phyloP scores from a whole-genome alignment of 2,329 filamentous ascomycete species.

The Alternaria incomplexa region DNA sequence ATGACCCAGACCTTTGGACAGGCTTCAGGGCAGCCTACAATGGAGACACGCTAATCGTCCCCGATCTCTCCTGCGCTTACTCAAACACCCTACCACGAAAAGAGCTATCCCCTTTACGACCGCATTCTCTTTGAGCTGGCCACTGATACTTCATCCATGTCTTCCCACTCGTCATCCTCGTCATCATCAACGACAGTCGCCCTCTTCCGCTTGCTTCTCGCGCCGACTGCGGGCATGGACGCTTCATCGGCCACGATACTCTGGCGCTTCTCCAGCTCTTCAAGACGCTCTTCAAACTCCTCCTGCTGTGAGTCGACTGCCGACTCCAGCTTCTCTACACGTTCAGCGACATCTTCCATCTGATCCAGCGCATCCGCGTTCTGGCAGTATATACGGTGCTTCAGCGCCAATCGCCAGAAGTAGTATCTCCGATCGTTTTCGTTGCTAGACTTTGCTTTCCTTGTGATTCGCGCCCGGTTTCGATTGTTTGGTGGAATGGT shows the following conservation, averaged over 20 bases:
- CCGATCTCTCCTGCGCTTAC: background rate
- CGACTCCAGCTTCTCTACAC: conserved; percentile 74
- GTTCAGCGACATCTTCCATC: conserved; percentile 67
- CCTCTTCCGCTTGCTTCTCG: conserved; percentile 38
- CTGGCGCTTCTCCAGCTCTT: conserved; percentile 50
- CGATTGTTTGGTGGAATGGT: conserved; percentile 59
- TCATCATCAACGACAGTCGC: conserved; percentile 46
- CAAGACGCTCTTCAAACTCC: conserved; percentile 73
- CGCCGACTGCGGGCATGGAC: conserved; percentile 14
- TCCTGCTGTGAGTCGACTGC: conserved; percentile 71
- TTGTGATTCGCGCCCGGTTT: conserved; percentile 53
- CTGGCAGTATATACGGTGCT: conserved; percentile 76
- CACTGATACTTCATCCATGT: conserved; percentile 35
- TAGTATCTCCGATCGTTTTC: conserved; percentile 68
- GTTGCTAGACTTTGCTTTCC: conserved; percentile 56
- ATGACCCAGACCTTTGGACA: background rate
- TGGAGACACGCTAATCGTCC: background rate
- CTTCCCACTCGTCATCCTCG: conserved; percentile 49
- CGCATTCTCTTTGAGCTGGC: conserved; percentile 38
- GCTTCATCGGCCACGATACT: conserved; percentile 26
- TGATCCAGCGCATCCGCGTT: conserved; percentile 75
- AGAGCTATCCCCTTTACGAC: conserved; percentile 12
- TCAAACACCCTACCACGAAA: background rate
- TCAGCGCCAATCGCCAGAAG: conserved; percentile 77
- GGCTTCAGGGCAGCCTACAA: background rate